Percentiles rank a stretch among this genome's conserved stretches.
phyloP scores from a whole-genome alignment of 2,329 filamentous ascomycete species.

The Microsporum audouinii region DNA sequence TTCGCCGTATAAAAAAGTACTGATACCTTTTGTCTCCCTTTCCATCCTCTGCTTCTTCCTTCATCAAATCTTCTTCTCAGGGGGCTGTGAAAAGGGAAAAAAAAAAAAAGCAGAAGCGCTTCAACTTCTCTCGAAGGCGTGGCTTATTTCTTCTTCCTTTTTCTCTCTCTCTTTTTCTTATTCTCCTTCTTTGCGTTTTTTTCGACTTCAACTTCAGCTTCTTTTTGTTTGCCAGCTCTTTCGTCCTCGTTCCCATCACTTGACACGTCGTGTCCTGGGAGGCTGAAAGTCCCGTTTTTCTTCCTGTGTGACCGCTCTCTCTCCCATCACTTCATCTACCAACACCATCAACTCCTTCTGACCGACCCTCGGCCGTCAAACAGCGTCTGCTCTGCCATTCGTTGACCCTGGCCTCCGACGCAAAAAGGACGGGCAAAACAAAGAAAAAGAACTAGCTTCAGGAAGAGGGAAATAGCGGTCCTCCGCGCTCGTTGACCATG shows the following conservation, averaged over 20 bases:
- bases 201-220: background rate
- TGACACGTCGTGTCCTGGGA: slow-evolving; percentile 5
- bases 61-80: background rate
- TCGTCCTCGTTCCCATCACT: slow-evolving; percentile 12
- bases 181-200: background rate
- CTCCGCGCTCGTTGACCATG: slow-evolving; percentile 31
- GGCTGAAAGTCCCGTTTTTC: background rate
- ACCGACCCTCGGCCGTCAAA: background rate
- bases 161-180: slow-evolving; percentile 11
- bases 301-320: slow-evolving; percentile 2
- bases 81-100: slow-evolving; percentile 1
- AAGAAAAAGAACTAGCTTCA: background rate
- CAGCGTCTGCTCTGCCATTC: background rate
- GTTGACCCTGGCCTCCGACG: background rate
- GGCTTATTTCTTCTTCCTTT: slow-evolving; percentile 6
- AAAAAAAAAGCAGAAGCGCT: background rate
- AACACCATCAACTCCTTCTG: background rate
- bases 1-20: background rate
- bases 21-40: background rate
- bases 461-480: background rate
- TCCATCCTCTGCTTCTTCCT: background rate
- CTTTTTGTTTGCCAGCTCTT: background rate
- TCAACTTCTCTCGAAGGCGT: background rate
- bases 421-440: background rate
- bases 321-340: background rate